Conservation (phyloP, 345 rosid species). For the Carallia pectinifolia region DNA sequence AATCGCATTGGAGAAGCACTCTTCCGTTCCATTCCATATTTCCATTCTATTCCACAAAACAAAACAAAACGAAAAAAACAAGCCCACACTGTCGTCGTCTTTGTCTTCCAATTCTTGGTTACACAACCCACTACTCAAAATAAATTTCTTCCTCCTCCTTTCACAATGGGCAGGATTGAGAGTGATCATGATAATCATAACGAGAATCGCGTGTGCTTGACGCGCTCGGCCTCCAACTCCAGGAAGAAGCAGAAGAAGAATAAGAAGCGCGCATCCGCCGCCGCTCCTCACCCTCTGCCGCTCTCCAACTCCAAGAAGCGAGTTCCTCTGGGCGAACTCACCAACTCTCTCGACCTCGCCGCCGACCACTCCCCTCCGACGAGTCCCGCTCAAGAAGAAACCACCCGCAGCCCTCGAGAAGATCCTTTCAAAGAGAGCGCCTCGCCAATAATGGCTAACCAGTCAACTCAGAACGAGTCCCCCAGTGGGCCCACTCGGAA, state of each 20-base stretch:
- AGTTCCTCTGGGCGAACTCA: conserved; percentile 16
- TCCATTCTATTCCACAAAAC: too few species aligned
- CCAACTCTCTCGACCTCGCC: not conserved
- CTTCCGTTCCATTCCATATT: too few species aligned
- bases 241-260: not conserved
- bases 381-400: not conserved
- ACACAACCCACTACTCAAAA: too few species aligned
- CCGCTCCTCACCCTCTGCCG: conserved; percentile 1
- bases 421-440: not conserved
- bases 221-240: conserved; percentile 8
- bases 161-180: not conserved
- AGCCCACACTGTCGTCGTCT: too few species aligned
- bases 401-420: not conserved
- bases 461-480: not conserved
- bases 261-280: not conserved
- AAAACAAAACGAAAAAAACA: too few species aligned
- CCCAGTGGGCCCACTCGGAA: too few species aligned
- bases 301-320: conserved; percentile 13
- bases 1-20: too few species aligned
- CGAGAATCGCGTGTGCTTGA: not conserved
- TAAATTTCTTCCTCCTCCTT: too few species aligned
- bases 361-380: not conserved
- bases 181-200: not conserved
- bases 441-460: not conserved
- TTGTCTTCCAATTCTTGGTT: too few species aligned